Evolutionary conservation across 495 filamentous ascomycete genomes (phyloP).

Genomic region (Extremus antarcticus): DNA sequence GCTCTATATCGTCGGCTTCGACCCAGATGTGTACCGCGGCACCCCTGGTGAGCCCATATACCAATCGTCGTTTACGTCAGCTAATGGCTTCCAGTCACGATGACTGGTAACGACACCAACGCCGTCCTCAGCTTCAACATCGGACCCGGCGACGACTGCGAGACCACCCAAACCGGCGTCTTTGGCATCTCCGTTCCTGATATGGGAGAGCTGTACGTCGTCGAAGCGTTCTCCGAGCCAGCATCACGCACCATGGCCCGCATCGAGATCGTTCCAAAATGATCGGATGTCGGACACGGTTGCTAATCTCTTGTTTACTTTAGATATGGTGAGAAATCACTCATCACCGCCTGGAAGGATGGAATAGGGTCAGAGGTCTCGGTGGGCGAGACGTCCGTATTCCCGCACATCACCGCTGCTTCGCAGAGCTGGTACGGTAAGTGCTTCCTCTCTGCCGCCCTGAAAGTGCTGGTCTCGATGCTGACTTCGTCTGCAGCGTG

Average conservation of each 20-base stretch:
- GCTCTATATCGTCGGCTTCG: background rate
- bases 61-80: background rate
- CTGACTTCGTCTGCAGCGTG: background rate
- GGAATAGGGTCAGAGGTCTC: background rate
- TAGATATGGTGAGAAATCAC: too few species aligned
- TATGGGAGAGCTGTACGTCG: conserved; percentile 1
- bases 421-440: background rate
- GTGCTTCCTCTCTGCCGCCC: background rate
- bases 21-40: background rate
- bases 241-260: too few species aligned
- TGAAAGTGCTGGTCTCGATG: background rate
- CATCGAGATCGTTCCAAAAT: too few species aligned
- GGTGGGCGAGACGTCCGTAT: background rate
- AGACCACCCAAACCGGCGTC: background rate
- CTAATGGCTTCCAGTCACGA: background rate
- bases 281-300: too few species aligned
- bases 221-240: too few species aligned
- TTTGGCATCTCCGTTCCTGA: background rate
- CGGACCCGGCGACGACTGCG: background rate
- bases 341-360: background rate
- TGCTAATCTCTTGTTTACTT: too few species aligned
- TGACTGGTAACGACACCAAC: background rate
- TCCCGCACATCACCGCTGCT: background rate
- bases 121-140: background rate
- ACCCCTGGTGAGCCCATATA: background rate